Conservation (phyloP, 345 rosid species). For the sweet orange (Citrus sinensis) region DNA sequence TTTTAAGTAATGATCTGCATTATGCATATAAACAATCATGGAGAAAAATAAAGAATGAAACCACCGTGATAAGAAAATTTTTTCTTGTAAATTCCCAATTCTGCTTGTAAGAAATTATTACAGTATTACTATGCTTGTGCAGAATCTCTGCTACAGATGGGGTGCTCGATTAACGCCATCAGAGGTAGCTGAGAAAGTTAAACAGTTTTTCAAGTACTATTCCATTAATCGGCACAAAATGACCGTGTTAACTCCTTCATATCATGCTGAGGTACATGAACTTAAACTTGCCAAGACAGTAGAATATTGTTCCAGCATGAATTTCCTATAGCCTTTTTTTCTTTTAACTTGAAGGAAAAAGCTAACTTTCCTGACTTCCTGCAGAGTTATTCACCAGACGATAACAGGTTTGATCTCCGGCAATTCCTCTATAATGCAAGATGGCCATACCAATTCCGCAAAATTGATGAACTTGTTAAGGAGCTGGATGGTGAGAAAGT, state of each 20-base stretch:
- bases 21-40: background rate
- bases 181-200: constrained; percentile 92
- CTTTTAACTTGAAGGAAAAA: background rate
- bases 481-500: constrained; percentile 54
- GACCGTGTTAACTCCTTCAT: constrained; percentile 91
- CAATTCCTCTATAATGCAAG: constrained; percentile 81
- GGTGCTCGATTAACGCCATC: constrained; percentile 68
- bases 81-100: background rate
- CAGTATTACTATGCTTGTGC: constrained; percentile 9
- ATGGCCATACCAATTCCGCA: constrained; percentile 86
- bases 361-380: background rate
- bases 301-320: background rate
- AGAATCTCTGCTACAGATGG: constrained; percentile 97
- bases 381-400: constrained; percentile 97
- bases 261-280: constrained; percentile 82
- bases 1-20: background rate
- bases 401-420: constrained; percentile 83
- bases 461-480: constrained; percentile 78
- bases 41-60: background rate
- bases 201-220: constrained; percentile 87
- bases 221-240: constrained; percentile 96
- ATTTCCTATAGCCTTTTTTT: background rate
- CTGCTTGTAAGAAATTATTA: constrained; percentile 5
- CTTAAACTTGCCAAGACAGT: background rate
- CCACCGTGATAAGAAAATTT: background rate